Base-by-base conservation (phyloP, 805 yeast genomes). In the Candida endomychidarum region DNA sequence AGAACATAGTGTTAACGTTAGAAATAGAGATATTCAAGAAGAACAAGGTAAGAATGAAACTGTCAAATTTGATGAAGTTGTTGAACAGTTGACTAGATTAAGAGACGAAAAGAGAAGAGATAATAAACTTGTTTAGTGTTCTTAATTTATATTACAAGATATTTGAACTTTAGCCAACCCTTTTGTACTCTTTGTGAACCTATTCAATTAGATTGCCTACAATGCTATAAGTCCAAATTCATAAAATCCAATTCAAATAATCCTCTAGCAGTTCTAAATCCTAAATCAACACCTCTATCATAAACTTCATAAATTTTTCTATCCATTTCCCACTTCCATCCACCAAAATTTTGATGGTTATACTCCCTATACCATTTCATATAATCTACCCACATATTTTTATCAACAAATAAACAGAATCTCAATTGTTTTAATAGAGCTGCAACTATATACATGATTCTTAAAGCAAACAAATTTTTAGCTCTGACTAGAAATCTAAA, bases 1-100 rank as follows among this genome's bases (percentile, higher is more conserved):
- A 48, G 78, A 81, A 52, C 66, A 77, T 48, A 75, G 90, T 51
- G 99, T 93, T 53, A 93, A 93, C 63, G 85, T 93, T 52, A 88
- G 99, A 78, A 88, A 89, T 74, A 86, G 99, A 75, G 98, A 93
- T 65, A 87, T 89, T 58, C 78, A 80, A 59, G 91, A 84, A 61
- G 81, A 86, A 69, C 98, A 93, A 74, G 86, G 86, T 65, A 93
- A 91, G 84, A 83, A 82, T 53, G 96, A 83, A 39, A 84, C 89
- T 55, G 79, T 88, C 41, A 63, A 78, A 34, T 76, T 91, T 47
- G 86, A 78, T 27, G 76, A 72, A 16, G 95, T 91, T 45, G 72
- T 90, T 44, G 63, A 72, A 47, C 84, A 86, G 67, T 73, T 93
- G 67, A 57, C 67, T 52, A 67, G 60, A 29, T 78, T 93, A 68